phyloP scores from a whole-genome alignment of 1,284 basidiomycete species.

The Microbotryum scabiosae region DNA sequence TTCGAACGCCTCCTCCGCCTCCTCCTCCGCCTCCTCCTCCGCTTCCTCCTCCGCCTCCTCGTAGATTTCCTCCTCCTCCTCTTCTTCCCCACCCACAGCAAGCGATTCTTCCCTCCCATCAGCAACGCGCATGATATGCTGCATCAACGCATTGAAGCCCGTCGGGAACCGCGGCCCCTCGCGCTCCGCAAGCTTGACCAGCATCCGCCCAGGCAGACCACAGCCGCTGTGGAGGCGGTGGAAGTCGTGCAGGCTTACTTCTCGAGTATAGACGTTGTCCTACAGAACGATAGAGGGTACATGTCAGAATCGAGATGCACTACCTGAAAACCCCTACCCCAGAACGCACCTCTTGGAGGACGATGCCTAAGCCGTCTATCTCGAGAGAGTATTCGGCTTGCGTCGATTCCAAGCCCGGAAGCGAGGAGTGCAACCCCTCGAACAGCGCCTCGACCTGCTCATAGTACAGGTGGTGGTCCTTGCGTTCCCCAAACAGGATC shows the following conservation, averaged over 20 bases:
- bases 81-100: too few relatives aligned
- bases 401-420: conserved; percentile 7
- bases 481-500: conserved; percentile 5
- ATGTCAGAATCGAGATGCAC: background rate
- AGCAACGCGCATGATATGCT: conserved; percentile 21
- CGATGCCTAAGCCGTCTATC: conserved; percentile 26
- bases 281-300: background rate
- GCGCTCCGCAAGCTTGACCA: conserved; percentile 17
- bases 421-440: conserved; percentile 7
- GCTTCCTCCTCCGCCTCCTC: background rate
- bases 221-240: conserved; percentile 34
- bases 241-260: conserved; percentile 31
- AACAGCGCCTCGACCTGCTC: conserved; percentile 21
- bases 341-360: conserved; percentile 27
- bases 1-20: conserved; percentile 9
- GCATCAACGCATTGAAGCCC: conserved; percentile 33
- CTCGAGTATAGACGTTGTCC: conserved; percentile 32
- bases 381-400: conserved; percentile 25
- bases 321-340: background rate
- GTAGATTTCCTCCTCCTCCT: background rate
- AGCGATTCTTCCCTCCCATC: too few relatives aligned
- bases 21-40: background rate
- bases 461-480: conserved; percentile 26
- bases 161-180: conserved; percentile 23
- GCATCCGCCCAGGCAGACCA: conserved; percentile 28